Evolutionary conservation across 441 rosid genomes (phyloP).

Genomic region (Erodium texanum): DNA sequence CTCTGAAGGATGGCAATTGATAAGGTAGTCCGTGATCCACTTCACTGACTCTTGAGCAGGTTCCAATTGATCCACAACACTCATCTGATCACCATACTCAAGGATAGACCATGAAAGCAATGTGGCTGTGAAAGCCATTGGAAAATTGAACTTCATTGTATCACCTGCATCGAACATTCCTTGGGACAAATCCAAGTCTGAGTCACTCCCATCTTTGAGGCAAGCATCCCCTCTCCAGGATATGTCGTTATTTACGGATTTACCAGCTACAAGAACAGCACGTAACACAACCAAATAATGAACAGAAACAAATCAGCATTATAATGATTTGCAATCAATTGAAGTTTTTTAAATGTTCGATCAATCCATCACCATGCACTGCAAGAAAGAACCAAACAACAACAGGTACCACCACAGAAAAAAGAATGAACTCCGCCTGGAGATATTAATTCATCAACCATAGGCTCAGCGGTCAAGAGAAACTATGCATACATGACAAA

Average conservation of each 20-base stretch:
- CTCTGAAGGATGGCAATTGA: constrained; percentile 45
- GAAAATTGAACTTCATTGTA: constrained; percentile 61
- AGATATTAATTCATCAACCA: neutral
- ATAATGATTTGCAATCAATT: neutral
- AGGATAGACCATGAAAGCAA: constrained; percentile 58
- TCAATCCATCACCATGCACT: neutral
- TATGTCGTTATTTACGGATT: constrained; percentile 38
- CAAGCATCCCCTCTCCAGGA: constrained; percentile 76
- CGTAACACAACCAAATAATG: neutral
- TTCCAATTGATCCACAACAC: constrained; percentile 43
- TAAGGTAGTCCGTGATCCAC: constrained; percentile 73
- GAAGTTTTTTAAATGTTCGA: neutral
- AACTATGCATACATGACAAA: neutral
- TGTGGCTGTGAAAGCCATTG: constrained; percentile 63
- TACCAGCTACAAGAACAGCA: constrained; percentile 42
- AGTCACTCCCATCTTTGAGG: constrained; percentile 47
- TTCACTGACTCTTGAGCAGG: constrained; percentile 53
- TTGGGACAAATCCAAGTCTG: constrained; percentile 43
- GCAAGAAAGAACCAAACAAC: neutral
- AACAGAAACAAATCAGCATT: neutral
- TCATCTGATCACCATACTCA: constrained; percentile 68
- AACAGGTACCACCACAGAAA: neutral
- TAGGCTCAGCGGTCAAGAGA: neutral
- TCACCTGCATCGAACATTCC: constrained; percentile 86
- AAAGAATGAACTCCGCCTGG: neutral